Percentiles rank a stretch among this genome's conserved stretches.
Evolutionary conservation across 2,329 filamentous ascomycete species (phyloP).

Genomic region (Alternaria conjuncta): DNA sequence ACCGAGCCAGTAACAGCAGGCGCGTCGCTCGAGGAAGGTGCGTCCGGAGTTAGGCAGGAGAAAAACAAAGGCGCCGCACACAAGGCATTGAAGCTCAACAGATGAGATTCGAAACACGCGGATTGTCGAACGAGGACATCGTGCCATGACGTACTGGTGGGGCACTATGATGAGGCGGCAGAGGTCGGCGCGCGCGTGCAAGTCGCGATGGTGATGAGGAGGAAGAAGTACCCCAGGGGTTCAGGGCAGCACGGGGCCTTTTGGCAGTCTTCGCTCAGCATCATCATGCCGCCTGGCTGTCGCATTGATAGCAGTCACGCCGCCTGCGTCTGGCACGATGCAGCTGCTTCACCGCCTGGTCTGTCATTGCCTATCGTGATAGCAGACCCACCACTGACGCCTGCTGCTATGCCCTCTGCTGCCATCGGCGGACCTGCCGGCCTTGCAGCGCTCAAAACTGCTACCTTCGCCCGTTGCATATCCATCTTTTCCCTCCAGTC

Average conservation of each 20-base stretch:
- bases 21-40: conserved; percentile 4
- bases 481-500: conserved; percentile 2
- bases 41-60: conserved; percentile 10
- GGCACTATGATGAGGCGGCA: neutral
- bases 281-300: neutral
- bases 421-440: conserved; percentile 16
- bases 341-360: conserved; percentile 17
- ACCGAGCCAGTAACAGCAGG: conserved; percentile 27
- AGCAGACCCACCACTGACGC: conserved; percentile 13
- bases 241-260: conserved; percentile 1
- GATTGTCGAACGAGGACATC: neutral
- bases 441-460: conserved; percentile 10
- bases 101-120: neutral
- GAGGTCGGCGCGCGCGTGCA: conserved; percentile 4
- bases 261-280: neutral
- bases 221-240: neutral
- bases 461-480: neutral
- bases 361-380: conserved; percentile 11
- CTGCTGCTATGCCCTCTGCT: conserved; percentile 8
- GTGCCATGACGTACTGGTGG: conserved; percentile 12
- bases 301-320: neutral
- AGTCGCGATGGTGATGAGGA: conserved; percentile 1
- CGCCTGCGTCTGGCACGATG: conserved; percentile 8
- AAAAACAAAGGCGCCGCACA: conserved; percentile 4
- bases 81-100: conserved; percentile 21